Evolutionary conservation across 148 eudicot genomes (phyloP).

Genomic region (Rhododendron vialii): DNA sequence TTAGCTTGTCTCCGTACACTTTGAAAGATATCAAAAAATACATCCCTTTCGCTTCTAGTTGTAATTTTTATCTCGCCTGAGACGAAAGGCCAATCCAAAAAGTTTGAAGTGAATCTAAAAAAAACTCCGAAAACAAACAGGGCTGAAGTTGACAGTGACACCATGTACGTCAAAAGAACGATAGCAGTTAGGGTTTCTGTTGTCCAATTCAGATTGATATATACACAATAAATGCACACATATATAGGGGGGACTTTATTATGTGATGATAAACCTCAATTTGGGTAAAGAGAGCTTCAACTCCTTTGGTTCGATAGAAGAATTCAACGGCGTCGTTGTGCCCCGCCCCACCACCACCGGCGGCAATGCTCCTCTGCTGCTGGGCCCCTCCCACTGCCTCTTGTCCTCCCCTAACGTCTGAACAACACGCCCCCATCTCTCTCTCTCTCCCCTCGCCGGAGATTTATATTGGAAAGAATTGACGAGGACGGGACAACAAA

Average conservation of each 20-base stretch:
- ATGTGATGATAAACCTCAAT: slow-evolving; percentile 12
- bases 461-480: too few species aligned
- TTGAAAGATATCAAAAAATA: too few species aligned
- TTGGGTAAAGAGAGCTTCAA: slow-evolving; percentile 7
- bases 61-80: too few species aligned
- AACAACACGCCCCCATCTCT: slow-evolving; percentile 15
- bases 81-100: too few species aligned
- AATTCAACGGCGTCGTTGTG: slow-evolving; percentile 19
- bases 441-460: not conserved
- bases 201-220: not conserved
- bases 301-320: slow-evolving; percentile 8
- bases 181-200: not conserved
- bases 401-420: slow-evolving; percentile 18
- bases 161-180: not conserved
- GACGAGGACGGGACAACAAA: too few species aligned
- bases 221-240: not conserved
- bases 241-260: too few species aligned
- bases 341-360: not conserved
- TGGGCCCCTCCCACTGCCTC: slow-evolving; percentile 12
- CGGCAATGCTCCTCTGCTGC: not conserved
- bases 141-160: not conserved
- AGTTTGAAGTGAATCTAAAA: too few species aligned
- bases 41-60: too few species aligned
- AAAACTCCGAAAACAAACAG: not conserved
- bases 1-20: not conserved